Conservation (phyloP, 495 filamentous ascomycete species). For the Achaetomiella virescens region DNA sequence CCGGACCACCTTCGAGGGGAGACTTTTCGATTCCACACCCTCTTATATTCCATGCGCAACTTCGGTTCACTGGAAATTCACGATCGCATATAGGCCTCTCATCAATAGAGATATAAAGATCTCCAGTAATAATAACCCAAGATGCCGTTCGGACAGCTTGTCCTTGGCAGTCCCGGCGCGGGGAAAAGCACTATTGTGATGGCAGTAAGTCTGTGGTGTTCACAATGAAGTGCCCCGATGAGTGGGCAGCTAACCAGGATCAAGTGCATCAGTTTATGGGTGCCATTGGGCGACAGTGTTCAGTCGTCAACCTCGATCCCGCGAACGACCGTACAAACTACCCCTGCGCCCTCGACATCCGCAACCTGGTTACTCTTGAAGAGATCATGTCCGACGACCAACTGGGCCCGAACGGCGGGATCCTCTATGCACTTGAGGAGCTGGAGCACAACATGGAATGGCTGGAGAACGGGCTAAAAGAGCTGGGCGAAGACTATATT, state of each 20-base stretch:
- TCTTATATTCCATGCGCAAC: not conserved
- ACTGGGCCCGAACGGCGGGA: slow-evolving; percentile 85
- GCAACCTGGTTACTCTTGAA: slow-evolving; percentile 79
- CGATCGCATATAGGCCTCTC: not conserved
- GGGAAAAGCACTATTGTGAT: slow-evolving; percentile 98
- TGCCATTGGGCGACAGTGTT: slow-evolving; percentile 90
- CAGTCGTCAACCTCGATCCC: slow-evolving; percentile 92
- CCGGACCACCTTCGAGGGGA: not conserved
- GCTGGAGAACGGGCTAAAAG: slow-evolving; percentile 71
- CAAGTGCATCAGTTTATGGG: slow-evolving; percentile 90
- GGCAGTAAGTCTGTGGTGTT: slow-evolving; percentile 53
- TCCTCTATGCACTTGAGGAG: slow-evolving; percentile 91
- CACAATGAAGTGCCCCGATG: not conserved
- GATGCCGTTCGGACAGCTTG: slow-evolving; percentile 62
- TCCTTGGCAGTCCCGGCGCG: slow-evolving; percentile 86
- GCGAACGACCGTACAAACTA: slow-evolving; percentile 84
- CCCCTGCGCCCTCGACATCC: slow-evolving; percentile 83
- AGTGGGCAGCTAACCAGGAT: not conserved
- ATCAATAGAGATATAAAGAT: not conserved
- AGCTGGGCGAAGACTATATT: slow-evolving; percentile 82
- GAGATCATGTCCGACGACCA: slow-evolving; percentile 92
- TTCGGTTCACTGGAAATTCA: not conserved
- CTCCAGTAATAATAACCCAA: slow-evolving; percentile 6
- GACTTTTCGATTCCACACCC: not conserved
- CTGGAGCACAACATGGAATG: slow-evolving; percentile 88